A percentile compares a stretch with the other conserved stretches of the same genome.
These are phyloP conservation scores for Hysterangium stoloniferum DNA, from an alignment of 768 basidiomycete species.

Conservation along the genomic window DNA sequence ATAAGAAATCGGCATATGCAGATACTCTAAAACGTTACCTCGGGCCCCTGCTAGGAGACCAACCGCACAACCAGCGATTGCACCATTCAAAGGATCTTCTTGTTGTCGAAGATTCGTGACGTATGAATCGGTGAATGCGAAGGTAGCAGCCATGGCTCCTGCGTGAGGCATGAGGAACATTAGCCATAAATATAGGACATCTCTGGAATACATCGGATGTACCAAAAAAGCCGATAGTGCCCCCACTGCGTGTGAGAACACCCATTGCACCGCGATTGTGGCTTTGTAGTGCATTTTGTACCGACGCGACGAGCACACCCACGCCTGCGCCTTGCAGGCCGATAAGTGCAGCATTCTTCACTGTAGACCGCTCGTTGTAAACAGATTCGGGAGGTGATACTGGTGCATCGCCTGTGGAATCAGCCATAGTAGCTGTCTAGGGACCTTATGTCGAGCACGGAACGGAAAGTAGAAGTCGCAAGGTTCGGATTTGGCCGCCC, in stretches of 20 bases:
- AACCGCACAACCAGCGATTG: constrained; percentile 84
- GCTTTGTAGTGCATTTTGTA: constrained; percentile 73
- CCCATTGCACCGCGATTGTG: constrained; percentile 80
- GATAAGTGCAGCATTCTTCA: constrained; percentile 21
- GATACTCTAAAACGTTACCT: constrained; percentile 32
- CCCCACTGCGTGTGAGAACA: constrained; percentile 78
- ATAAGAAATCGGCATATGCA: constrained; percentile 16
- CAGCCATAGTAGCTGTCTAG: neutral
- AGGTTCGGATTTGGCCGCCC: too few relatives aligned
- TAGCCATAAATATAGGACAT: neutral
- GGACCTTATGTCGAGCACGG: neutral
- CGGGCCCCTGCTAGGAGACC: constrained; percentile 86
- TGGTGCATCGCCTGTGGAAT: neutral
- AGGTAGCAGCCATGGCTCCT: constrained; percentile 89
- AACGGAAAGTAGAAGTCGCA: too few relatives aligned
- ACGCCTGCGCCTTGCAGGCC: constrained; percentile 29
- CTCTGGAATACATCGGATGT: neutral
- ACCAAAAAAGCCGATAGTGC: constrained; percentile 92
- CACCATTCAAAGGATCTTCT: constrained; percentile 77
- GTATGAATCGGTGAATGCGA: constrained; percentile 71
- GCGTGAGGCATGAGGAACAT: neutral
- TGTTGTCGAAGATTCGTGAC: constrained; percentile 75
- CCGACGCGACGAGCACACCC: constrained; percentile 35
- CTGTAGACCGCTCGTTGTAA: constrained; percentile 5
- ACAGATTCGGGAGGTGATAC: neutral